phyloP scores from a whole-genome alignment of 306 rosid genomes.

The Quercus wislizeni region DNA sequence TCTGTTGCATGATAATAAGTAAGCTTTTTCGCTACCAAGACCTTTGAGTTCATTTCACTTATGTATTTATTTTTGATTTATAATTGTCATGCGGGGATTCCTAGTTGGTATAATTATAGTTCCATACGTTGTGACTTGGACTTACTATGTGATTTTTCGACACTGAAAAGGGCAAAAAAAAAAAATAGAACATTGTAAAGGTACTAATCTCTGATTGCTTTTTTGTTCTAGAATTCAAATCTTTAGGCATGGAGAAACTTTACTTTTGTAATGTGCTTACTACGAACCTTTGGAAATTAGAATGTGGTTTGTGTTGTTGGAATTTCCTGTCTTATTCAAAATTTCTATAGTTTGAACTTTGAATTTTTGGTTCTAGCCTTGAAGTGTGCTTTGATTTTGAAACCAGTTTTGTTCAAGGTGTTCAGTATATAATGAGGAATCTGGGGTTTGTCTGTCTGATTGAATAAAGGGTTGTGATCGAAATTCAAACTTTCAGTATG shows the following conservation, averaged over 20 bases:
- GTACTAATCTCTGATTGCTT: neutral
- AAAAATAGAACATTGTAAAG: neutral
- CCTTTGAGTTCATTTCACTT: slow-evolving; percentile 11
- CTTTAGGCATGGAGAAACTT: neutral
- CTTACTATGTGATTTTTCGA: neutral
- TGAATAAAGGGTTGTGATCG: no score
- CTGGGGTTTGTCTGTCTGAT: no score
- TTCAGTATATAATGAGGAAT: no score
- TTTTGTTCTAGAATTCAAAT: neutral
- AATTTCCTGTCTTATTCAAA: no score
- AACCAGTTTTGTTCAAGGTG: no score
- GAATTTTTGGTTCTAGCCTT: no score
- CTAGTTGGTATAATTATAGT: neutral
- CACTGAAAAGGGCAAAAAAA: neutral
- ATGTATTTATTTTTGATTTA: slow-evolving; percentile 1
- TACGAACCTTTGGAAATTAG: no score
- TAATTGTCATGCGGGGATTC: neutral
- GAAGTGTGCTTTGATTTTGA: no score
- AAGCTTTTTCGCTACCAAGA: neutral
- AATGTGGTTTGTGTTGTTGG: no score
- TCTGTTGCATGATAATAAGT: neutral
- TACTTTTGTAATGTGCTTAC: no score
- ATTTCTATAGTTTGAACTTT: no score
- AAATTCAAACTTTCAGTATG: no score
- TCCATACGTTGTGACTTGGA: neutral